Evolutionary conservation across 768 basidiomycete genomes (phyloP).

Genomic region (Strobilomyces echinocephalus): DNA sequence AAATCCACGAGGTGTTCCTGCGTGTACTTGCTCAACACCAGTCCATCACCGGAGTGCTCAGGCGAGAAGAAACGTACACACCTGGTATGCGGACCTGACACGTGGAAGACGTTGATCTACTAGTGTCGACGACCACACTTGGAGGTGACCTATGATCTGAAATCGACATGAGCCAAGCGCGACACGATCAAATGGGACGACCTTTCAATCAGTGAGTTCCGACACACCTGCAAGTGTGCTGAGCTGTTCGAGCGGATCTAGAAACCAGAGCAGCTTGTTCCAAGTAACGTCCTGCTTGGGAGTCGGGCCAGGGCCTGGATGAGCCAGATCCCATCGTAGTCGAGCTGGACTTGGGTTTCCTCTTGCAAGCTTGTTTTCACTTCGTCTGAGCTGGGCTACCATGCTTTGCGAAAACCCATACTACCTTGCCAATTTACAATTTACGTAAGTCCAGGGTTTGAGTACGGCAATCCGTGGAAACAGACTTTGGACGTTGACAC

Average conservation of each 20-base stretch:
- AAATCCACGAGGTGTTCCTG: conserved; percentile 56
- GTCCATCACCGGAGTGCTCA: conserved; percentile 36
- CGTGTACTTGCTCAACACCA: conserved; percentile 48
- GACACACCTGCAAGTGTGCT: conserved; percentile 40
- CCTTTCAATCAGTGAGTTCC: conserved; percentile 61
- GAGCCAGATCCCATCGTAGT: too few species aligned
- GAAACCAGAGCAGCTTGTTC: conserved; percentile 41
- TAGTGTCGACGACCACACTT: conserved; percentile 42
- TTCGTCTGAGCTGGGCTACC: too few species aligned
- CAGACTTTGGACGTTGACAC: not conserved
- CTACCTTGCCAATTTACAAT: too few species aligned
- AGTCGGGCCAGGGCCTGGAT: too few species aligned
- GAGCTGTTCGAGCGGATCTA: conserved; percentile 57
- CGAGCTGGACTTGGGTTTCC: too few species aligned
- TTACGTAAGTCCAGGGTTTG: too few species aligned
- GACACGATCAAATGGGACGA: conserved; percentile 18
- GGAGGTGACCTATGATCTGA: conserved; percentile 48
- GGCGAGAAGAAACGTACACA: conserved; percentile 21
- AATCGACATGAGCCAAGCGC: not conserved
- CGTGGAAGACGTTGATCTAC: conserved; percentile 39
- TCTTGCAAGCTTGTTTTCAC: too few species aligned
- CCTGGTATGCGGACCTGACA: conserved; percentile 66
- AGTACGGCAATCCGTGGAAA: conserved; percentile 12
- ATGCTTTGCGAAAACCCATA: too few species aligned
- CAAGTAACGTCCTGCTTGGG: conserved; percentile 49